Conservation (phyloP, 352 stramenopile species). For the Phytophthora kernoviae region DNA sequence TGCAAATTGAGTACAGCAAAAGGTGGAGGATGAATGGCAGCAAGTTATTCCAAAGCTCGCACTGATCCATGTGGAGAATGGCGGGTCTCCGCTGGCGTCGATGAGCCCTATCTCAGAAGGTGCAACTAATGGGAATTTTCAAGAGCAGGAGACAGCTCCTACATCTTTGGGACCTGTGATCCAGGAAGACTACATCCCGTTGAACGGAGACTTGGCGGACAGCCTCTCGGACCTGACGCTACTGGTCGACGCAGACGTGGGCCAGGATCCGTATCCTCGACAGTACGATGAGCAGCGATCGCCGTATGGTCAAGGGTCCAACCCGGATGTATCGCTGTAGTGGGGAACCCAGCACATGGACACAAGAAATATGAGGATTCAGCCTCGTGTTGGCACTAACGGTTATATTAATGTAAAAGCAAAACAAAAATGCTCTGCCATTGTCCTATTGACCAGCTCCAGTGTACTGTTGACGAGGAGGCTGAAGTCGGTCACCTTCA, state of each 20-base stretch:
- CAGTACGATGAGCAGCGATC: constrained; percentile 17
- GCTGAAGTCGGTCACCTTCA: constrained; percentile 4
- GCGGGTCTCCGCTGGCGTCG: constrained; percentile 34
- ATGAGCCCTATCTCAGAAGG: constrained; percentile 44
- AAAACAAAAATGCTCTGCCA: constrained; percentile 14
- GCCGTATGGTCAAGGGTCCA: constrained; percentile 38
- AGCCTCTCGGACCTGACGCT: constrained; percentile 65
- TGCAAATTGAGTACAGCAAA: constrained; percentile 98
- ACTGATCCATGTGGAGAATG: constrained; percentile 72
- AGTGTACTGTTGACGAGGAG: background rate
- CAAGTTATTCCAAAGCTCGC: constrained; percentile 75
- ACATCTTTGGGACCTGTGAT: constrained; percentile 45
- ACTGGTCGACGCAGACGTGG: constrained; percentile 37
- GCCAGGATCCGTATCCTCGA: constrained; percentile 25
- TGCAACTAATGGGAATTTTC: constrained; percentile 17
- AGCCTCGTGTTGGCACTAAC: constrained; percentile 8
- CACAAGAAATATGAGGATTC: background rate
- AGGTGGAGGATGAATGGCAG: constrained; percentile 86
- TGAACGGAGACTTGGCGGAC: constrained; percentile 50
- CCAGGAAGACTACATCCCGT: constrained; percentile 80
- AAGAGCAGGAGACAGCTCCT: constrained; percentile 15
- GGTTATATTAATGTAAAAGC: constrained; percentile 47
- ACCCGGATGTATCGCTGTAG: constrained; percentile 42
- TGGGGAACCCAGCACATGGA: background rate
- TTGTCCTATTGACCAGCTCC: constrained; percentile 12